These are phyloP conservation scores for Aspergillus sp. DNA, from an alignment of 2,329 filamentous ascomycete species.

Conservation along the genomic window DNA sequence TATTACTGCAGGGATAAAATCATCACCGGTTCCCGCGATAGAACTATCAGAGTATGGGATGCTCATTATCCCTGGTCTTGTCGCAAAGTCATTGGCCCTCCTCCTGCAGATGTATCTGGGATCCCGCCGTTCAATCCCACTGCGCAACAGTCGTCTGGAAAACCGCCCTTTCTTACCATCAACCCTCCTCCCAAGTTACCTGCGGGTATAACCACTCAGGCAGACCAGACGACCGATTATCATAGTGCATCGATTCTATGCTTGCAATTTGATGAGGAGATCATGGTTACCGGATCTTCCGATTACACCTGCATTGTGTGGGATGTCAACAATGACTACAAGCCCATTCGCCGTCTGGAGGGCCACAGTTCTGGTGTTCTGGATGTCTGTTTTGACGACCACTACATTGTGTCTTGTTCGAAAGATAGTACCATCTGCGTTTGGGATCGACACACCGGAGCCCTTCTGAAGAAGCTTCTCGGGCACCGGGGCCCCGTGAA, in stretches of 20 bases:
- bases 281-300: slow-evolving; percentile 92
- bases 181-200: slow-evolving; percentile 51
- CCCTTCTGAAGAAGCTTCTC: slow-evolving; percentile 71
- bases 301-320: slow-evolving; percentile 91
- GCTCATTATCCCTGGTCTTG: slow-evolving; percentile 79
- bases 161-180: slow-evolving; percentile 46
- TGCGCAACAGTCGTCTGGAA: slow-evolving; percentile 37
- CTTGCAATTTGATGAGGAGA: slow-evolving; percentile 87
- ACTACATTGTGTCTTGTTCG: slow-evolving; percentile 93
- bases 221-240: slow-evolving; percentile 50
- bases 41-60: slow-evolving; percentile 95
- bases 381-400: slow-evolving; percentile 87
- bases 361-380: slow-evolving; percentile 86
- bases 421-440: slow-evolving; percentile 94
- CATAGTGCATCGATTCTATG: slow-evolving; percentile 94
- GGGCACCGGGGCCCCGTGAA: slow-evolving; percentile 94
- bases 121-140: slow-evolving; percentile 48
- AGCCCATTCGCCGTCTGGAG: slow-evolving; percentile 72
- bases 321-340: slow-evolving; percentile 74
- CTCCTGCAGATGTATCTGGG: slow-evolving; percentile 51
- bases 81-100: slow-evolving; percentile 76
- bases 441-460: slow-evolving; percentile 81
- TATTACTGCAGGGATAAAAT: slow-evolving; percentile 69
- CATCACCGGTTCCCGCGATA: slow-evolving; percentile 92
- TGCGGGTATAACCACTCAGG: slow-evolving; percentile 49